Percentiles rank a stretch among this genome's conserved stretches.
Conservation (phyloP, 257 asterid genomes). For the Ocimum tenuiflorum region DNA sequence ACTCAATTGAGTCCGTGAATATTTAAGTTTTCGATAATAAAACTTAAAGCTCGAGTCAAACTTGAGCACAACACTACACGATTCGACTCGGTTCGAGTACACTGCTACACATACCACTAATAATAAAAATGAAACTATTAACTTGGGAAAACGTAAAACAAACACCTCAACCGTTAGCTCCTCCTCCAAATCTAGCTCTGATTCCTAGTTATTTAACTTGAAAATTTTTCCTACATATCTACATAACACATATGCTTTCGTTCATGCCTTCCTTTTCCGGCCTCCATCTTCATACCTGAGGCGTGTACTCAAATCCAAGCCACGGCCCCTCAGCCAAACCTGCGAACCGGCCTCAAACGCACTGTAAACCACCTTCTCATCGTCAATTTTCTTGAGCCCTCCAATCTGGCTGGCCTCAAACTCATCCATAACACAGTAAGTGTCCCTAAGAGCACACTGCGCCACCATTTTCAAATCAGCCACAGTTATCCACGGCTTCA, state of each 20-base stretch:
- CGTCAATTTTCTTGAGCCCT: constrained; percentile 53
- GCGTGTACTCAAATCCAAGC: constrained; percentile 45
- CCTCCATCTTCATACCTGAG: constrained; percentile 63
- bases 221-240: neutral
- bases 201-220: neutral
- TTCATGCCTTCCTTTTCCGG: neutral
- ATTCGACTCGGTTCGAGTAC: too few relatives aligned
- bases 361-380: constrained; percentile 31
- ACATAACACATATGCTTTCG: neutral
- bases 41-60: too few relatives aligned
- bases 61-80: too few relatives aligned
- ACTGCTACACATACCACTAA: too few relatives aligned
- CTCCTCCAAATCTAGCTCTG: neutral
- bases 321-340: constrained; percentile 74
- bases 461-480: constrained; percentile 47
- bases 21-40: too few relatives aligned
- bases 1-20: too few relatives aligned
- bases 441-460: constrained; percentile 64
- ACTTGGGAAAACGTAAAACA: too few relatives aligned
- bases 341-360: constrained; percentile 30
- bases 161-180: too few relatives aligned
- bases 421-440: constrained; percentile 57
- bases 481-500: constrained; percentile 39
- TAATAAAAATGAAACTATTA: too few relatives aligned
- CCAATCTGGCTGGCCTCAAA: constrained; percentile 63